Percentiles rank a stretch among this genome's conserved stretches.
phyloP scores from a whole-genome alignment of 139 green algal species.

The Micromonas pusilla region DNA sequence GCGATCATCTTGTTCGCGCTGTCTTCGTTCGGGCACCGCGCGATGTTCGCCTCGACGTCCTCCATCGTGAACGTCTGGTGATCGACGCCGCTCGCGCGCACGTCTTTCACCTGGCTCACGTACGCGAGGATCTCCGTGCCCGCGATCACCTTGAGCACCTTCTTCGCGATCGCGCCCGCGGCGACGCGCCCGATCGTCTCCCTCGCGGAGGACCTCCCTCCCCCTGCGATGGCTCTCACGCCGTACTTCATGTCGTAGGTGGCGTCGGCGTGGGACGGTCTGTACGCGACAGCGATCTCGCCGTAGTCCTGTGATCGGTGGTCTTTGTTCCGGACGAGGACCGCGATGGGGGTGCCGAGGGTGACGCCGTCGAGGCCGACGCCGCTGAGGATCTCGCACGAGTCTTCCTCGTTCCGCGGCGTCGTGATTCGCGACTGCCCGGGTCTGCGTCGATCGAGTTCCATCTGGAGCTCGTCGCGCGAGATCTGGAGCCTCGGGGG shows the following conservation, averaged over 20 bases:
- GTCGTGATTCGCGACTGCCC: conserved; percentile 96
- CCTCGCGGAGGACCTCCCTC: conserved; percentile 83
- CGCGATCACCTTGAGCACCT: conserved; percentile 72
- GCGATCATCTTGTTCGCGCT: conserved; percentile 77
- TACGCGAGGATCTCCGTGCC: conserved; percentile 81
- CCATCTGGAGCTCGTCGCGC: conserved; percentile 63
- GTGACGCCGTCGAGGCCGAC: conserved; percentile 64
- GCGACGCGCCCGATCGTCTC: conserved; percentile 97
- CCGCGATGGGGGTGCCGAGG: conserved; percentile 83
- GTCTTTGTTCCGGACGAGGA: conserved; percentile 96
- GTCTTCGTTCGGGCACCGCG: conserved; percentile 83
- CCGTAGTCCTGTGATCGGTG: conserved; percentile 50
- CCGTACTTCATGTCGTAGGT: conserved; percentile 99
- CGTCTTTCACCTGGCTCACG: conserved; percentile 67
- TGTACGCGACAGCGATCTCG: conserved; percentile 63
- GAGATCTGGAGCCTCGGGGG: conserved; percentile 79
- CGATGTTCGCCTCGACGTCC: conserved; percentile 90
- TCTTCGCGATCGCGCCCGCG: conserved; percentile 94
- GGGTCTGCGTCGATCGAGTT: conserved; percentile 78
- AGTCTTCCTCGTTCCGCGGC: conserved; percentile 89
- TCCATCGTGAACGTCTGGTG: conserved; percentile 66
- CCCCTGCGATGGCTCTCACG: conserved; percentile 89
- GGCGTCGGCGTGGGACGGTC: conserved; percentile 90
- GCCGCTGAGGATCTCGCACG: conserved; percentile 82
- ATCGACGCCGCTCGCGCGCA: conserved; percentile 53